Conservation (phyloP, 202 grass and related monocot genomes). For the Saccharum hybrid region DNA sequence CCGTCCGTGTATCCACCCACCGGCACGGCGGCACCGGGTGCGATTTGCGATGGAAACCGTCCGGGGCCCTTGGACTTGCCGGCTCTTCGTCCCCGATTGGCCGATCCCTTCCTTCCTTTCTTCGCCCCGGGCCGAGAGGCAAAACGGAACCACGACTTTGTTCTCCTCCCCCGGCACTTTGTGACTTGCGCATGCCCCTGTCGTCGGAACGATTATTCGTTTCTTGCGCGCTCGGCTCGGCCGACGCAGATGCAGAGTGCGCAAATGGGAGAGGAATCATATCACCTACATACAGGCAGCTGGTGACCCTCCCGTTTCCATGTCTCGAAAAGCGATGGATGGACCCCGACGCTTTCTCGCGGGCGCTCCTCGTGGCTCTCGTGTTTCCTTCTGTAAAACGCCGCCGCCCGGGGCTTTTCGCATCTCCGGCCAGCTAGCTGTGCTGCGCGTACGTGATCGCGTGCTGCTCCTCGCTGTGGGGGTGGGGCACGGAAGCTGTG, state of each 20-base stretch:
- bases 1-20: background rate
- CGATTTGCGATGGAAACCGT: background rate
- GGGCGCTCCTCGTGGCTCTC: background rate
- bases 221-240: constrained; percentile 16
- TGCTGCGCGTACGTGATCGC: background rate
- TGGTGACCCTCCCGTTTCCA: background rate
- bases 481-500: background rate
- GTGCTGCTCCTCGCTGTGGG: background rate
- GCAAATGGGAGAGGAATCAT: background rate
- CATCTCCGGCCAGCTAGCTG: constrained; percentile 39
- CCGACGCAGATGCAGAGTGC: background rate
- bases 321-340: constrained; percentile 10
- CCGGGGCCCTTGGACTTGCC: background rate
- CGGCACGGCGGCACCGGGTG: background rate
- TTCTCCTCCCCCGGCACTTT: background rate
- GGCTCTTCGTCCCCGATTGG: background rate
- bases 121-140: no score
- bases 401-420: background rate
- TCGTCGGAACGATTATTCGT: constrained; percentile 2
- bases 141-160: no score
- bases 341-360: background rate
- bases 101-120: background rate
- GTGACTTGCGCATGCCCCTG: background rate
- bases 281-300: background rate
- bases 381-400: background rate